A percentile compares a stretch with the other conserved stretches of the same genome.
These are phyloP conservation scores for Somion occarium DNA, from an alignment of 1,284 basidiomycete species.

Conservation along the genomic window DNA sequence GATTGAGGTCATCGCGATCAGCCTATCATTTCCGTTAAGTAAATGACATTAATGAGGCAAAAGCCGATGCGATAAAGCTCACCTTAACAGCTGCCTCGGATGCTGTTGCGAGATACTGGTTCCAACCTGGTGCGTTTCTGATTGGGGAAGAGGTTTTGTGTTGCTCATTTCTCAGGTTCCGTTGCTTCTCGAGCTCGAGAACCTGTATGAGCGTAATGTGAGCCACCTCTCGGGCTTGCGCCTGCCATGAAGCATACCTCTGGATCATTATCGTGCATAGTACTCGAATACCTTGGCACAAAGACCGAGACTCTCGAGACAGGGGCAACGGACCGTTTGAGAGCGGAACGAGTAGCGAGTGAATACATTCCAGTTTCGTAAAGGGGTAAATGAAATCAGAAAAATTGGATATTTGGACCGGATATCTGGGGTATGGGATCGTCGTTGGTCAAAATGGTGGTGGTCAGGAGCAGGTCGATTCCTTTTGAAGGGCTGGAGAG, in stretches of 20 bases:
- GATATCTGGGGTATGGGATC: too few relatives aligned
- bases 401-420: too few relatives aligned
- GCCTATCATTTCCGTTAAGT: conserved; percentile 10
- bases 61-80: neutral
- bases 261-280: conserved; percentile 62
- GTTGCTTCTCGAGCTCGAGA: conserved; percentile 52
- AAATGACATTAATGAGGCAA: neutral
- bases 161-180: conserved; percentile 44
- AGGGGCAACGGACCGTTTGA: conserved; percentile 13
- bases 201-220: conserved; percentile 27
- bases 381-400: too few relatives aligned
- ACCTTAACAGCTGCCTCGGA: conserved; percentile 74
- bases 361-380: conserved; percentile 12
- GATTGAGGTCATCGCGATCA: conserved; percentile 12
- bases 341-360: conserved; percentile 13
- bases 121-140: conserved; percentile 68
- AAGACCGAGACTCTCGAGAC: conserved; percentile 11
- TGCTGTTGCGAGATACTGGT: conserved; percentile 59
- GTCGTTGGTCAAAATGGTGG: too few relatives aligned
- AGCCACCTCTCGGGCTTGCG: neutral
- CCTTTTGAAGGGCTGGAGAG: neutral
- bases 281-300: conserved; percentile 33
- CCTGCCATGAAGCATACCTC: conserved; percentile 34
- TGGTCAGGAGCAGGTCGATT: too few relatives aligned
- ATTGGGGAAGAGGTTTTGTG: conserved; percentile 49